Evolutionary conservation across 2,329 filamentous ascomycete genomes (phyloP), one percentile per base, ranked within the genome.

Genomic region (Aspergillus pseudonomiae): DNA sequence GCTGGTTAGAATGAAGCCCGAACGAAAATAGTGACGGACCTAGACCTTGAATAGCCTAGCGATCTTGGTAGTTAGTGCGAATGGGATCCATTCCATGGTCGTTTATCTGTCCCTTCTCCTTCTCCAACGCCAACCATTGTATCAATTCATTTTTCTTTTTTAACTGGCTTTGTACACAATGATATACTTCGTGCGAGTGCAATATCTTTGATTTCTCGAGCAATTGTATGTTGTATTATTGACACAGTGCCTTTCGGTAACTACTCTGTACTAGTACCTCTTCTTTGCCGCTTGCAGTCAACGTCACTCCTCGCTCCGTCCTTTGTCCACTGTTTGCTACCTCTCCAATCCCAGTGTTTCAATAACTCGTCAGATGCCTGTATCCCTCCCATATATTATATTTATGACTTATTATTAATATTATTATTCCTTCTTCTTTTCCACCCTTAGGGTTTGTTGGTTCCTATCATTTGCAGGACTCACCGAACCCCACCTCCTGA

Each of bases 301-400:
- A 60, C 48, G 58, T 54, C 58, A 60, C 32, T 54, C 34, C n/a
- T 57, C 12, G n/a, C 39, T 12, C 5, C n/a, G 21, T 53, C 48
- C 57, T 53, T 53, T 39, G 57, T 32, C 39, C 30, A 54, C 12
- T 6, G 52, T 50, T 50, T 36, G 32, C 28, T 41, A 59, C 43
- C 32, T 59, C n/a, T 34, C 24, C n/a, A 46, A 16, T 48, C 19
- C 26, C 10, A 48, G n/a, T 30, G 19, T 10, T 21, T 6, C n/a
- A 24, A 54, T 54, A 30, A 54, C 30, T 36, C 50, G 50, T 54
- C 30, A 54, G 30, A 54, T 54, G 28, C 28, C 19, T 21, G 5
- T 16, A 36, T 54, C 28, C 19, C 10, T 53, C 9, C 24, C 6
- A 7, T 21, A 21, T 24, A 21, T 46, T 46, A 46, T 46, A 7